Percentiles rank a stretch among this genome's conserved stretches.
Conservation (phyloP, 2,329 filamentous ascomycete species). For the Harringtonia aguacate region DNA sequence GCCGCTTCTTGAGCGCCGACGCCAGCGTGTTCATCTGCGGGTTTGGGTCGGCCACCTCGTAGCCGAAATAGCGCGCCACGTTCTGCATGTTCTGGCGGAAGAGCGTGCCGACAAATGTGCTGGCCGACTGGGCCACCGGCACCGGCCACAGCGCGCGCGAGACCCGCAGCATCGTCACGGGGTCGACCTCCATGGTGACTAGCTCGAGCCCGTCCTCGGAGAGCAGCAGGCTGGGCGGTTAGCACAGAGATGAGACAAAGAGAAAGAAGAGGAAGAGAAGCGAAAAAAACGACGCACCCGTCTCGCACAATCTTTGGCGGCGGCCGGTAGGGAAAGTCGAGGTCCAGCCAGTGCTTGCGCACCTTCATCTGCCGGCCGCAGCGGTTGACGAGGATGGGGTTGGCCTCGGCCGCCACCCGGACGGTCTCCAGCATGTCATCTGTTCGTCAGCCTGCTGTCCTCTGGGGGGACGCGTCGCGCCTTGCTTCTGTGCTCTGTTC, state of each 20-base stretch:
- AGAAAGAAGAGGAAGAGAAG: not conserved
- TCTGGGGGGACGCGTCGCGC: too few species aligned
- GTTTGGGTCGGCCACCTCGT: constrained; percentile 17
- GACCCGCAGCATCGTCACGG: constrained; percentile 22
- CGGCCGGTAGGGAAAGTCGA: constrained; percentile 47
- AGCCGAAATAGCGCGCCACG: constrained; percentile 34
- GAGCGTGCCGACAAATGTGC: constrained; percentile 39
- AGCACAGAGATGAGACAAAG: not conserved
- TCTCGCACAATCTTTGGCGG: constrained; percentile 49
- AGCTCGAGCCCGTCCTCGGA: constrained; percentile 5
- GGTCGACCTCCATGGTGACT: constrained; percentile 10
- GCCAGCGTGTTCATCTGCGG: constrained; percentile 13
- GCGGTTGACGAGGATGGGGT: constrained; percentile 29
- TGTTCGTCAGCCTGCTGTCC: constrained; percentile 15
- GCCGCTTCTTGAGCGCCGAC: constrained; percentile 20
- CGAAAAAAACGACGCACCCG: constrained; percentile 33
- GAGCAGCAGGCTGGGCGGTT: constrained; percentile 4
- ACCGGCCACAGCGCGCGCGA: constrained; percentile 43
- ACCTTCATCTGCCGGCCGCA: constrained; percentile 38
- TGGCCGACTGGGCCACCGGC: constrained; percentile 37
- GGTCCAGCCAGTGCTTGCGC: constrained; percentile 46
- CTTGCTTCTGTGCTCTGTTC: not conserved
- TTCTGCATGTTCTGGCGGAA: constrained; percentile 31
- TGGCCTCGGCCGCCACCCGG: constrained; percentile 27
- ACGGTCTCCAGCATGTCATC: constrained; percentile 34